phyloP scores from a whole-genome alignment of 2,329 filamentous ascomycete genomes.

The Pestalotiopsis sp. region DNA sequence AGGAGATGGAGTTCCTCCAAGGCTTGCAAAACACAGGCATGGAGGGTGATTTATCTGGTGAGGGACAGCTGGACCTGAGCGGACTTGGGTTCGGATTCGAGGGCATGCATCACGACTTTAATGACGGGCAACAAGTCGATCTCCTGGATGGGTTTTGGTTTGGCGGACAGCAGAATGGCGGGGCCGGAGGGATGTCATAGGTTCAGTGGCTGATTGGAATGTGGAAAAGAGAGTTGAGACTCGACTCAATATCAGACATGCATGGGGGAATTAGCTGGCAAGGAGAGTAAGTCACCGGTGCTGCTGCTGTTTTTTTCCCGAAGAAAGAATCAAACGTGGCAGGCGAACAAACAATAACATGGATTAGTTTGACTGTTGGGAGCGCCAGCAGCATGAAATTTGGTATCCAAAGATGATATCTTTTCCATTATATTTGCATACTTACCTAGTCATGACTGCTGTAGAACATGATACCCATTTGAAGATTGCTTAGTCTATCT shows the following conservation, averaged over 20 bases:
- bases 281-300: background rate
- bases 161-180: conserved; percentile 52
- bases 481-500: background rate
- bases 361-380: background rate
- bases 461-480: background rate
- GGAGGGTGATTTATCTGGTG: conserved; percentile 34
- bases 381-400: background rate
- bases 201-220: background rate
- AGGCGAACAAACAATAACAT: background rate
- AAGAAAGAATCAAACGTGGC: background rate
- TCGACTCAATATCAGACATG: background rate
- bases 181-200: conserved; percentile 9
- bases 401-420: background rate
- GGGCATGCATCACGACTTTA: conserved; percentile 64
- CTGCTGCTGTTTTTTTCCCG: too few species aligned
- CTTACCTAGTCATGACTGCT: background rate
- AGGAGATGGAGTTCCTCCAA: conserved; percentile 58
- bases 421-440: background rate
- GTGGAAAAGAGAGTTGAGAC: background rate
- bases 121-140: conserved; percentile 63
- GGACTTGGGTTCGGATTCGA: conserved; percentile 70
- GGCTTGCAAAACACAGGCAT: conserved; percentile 38
- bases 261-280: background rate
- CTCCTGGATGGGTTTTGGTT: conserved; percentile 78
- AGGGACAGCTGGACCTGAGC: conserved; percentile 59